Evolutionary conservation across 805 yeast species (phyloP).

Genomic region (Lipomyces yamanashiensis): DNA sequence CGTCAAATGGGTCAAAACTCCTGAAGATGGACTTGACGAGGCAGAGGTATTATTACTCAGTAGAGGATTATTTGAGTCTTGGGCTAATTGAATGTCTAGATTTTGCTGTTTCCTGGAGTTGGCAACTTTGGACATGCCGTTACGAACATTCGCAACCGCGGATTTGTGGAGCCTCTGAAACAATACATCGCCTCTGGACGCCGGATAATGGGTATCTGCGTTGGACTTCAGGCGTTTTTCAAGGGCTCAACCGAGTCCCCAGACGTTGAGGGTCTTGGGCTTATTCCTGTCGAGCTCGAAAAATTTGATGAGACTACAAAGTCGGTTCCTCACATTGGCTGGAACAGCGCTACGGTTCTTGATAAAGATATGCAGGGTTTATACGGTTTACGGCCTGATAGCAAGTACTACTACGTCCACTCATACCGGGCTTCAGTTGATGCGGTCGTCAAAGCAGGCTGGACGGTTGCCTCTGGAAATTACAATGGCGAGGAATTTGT

Average conservation of each 20-base stretch:
- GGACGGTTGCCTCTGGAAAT: constrained; percentile 73
- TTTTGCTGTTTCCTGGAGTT: constrained; percentile 89
- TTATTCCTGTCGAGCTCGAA: constrained; percentile 56
- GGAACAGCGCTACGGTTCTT: constrained; percentile 64
- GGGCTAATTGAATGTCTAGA: constrained; percentile 28
- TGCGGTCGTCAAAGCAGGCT: constrained; percentile 52
- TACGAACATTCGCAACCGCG: constrained; percentile 62
- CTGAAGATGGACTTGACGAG: constrained; percentile 53
- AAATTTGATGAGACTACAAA: constrained; percentile 68
- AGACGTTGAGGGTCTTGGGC: constrained; percentile 62
- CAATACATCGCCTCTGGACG: constrained; percentile 75
- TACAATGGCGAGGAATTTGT: constrained; percentile 82
- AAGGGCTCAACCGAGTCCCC: constrained; percentile 76
- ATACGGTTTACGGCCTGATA: constrained; percentile 66
- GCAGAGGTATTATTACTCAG: constrained; percentile 48
- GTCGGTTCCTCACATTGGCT: constrained; percentile 96
- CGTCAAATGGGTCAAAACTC: constrained; percentile 63
- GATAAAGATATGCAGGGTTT: constrained; percentile 44
- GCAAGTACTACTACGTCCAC: constrained; percentile 92
- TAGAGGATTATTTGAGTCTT: not conserved
- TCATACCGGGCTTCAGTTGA: constrained; percentile 76
- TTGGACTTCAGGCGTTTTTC: constrained; percentile 89
- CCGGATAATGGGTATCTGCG: constrained; percentile 96
- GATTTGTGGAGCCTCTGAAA: constrained; percentile 67
- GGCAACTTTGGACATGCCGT: constrained; percentile 97